Evolutionary conservation across 106 monocot species (phyloP), one percentile per base, ranked within the genome.

Genomic region (Acorus calamus): DNA sequence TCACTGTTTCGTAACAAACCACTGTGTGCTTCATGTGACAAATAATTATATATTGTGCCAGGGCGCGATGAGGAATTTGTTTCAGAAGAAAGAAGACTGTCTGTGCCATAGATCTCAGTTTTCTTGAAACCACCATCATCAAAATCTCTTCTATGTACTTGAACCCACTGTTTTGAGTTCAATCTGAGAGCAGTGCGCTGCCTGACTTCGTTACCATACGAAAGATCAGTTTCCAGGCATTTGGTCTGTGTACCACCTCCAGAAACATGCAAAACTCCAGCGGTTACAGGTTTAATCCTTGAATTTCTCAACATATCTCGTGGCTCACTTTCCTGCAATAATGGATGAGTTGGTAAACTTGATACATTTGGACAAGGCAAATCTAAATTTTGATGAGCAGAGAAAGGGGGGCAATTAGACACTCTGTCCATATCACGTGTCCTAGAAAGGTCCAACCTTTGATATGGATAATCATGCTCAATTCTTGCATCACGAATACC

Each of bases 221-320:
- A 58, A 44, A 59, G 65, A 57, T 59, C 73, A 57, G 4, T 57
- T 28, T 56, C 59, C 43, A 55, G 10, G 73, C 46, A 10, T 55
- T 42, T 13, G 43, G 43, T 50, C 12, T 57, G 49, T 47, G 12
- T 49, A 4, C 44, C 42, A 49, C 49, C 28, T 3, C 5, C n/a
- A 65, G 41, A 59, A 28, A 3, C 52, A 52, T 51, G 4, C 28
- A 28, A 28, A 28, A 28, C 28, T 28, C 28, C 28, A 53, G 11
- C 43, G 5, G n/a, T 41, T 43, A 53, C 14, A 28, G 7, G 6
- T 44, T 65, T 46, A 45, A 50, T 12, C 1, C 3, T 52, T 46
- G 41, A 8, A 56, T 49, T 48, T 7, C 48, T 49, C 41, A 28
- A 61, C 55, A 44, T 46, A 50, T 52, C 8, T 53, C 14, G 4